Evolutionary conservation across 2,329 filamentous ascomycete genomes (phyloP).

Genomic region (Xylaria polymorpha): DNA sequence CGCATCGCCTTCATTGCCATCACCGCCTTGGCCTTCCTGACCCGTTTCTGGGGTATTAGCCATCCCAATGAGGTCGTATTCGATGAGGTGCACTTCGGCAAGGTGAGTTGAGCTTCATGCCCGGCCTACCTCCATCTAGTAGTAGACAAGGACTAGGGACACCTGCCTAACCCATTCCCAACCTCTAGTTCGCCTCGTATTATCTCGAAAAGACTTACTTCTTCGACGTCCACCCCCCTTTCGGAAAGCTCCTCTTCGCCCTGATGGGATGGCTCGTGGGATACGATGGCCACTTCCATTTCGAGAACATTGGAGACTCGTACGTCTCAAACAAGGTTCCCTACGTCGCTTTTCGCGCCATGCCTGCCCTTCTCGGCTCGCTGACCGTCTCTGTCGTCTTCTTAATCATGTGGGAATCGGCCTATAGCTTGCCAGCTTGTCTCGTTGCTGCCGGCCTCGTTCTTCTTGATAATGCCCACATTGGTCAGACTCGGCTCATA

Average conservation of each 20-base stretch:
- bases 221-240: constrained; percentile 98
- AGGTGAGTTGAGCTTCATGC: constrained; percentile 69
- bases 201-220: constrained; percentile 98
- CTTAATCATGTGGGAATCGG: constrained; percentile 99
- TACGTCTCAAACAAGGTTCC: constrained; percentile 98
- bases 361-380: constrained; percentile 91
- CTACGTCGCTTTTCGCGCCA: constrained; percentile 93
- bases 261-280: constrained; percentile 97
- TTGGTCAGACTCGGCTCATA: constrained; percentile 95
- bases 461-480: constrained; percentile 96
- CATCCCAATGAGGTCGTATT: constrained; percentile 98
- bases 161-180: constrained; percentile 32
- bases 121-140: not conserved
- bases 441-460: constrained; percentile 86
- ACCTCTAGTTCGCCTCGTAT: constrained; percentile 73
- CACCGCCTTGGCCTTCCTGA: constrained; percentile 86
- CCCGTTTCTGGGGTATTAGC: constrained; percentile 94
- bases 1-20: constrained; percentile 80
- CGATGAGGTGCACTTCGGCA: constrained; percentile 99
- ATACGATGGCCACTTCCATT: constrained; percentile 96
- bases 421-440: constrained; percentile 94
- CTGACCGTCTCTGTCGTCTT: constrained; percentile 95
- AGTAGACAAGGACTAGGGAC: constrained; percentile 16
- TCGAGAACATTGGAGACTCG: constrained; percentile 99
- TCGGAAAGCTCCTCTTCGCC: constrained; percentile 97